Base-by-base conservation (phyloP, 768 basidiomycete genomes). In the Lactifluus piperatus region DNA sequence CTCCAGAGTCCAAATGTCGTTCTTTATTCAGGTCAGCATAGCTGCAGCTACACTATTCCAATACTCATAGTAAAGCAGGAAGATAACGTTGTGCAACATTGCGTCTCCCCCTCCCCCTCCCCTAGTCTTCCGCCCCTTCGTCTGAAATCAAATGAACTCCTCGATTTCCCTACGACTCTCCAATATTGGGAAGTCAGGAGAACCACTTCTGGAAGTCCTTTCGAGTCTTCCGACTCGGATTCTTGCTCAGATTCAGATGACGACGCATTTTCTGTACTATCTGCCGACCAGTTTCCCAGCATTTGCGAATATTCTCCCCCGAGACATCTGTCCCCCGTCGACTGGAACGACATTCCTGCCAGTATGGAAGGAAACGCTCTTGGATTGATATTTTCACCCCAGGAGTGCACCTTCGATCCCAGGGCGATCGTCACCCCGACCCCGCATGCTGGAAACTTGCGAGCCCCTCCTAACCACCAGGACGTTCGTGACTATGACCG, bases 391-490 rank as follows among this genome's bases (percentile, higher is more conserved):
- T 27, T 50, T 24, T 7, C n/a, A 5, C 3, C 29, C 18, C 16
- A 58, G 27, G 27, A 4, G 1, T n/a, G 2, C 27, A 1, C 14
- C 10, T 11, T 29, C 4, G 37, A 41, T 24, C 13, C 20, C 43
- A 29, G 24, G 43, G 49, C 32, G 5, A 10, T 49, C 10, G 20
- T 27, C 54, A 56, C 49, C 1, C 1, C 49, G 0, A 45, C 0
- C 34, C 41, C 27, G 24, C 34, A 56, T 27, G 43, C 54, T 0
- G 26, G 4, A 56, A 51, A 20, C 43, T 56, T 51, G 54, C 54
- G 54, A 43, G 34, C 43, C 54, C 54, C 59, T 16, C 20, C 0
- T 6, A 8, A 32, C 59, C 59, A 60, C 59, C 54, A 51, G 59
- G 59, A 32, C 49, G 34, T 2, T 39, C 59, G 3, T 36, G 14